Percentiles rank a stretch among this genome's conserved stretches.
phyloP scores from a whole-genome alignment of 306 rosid genomes.

The Cicer judaicum region DNA sequence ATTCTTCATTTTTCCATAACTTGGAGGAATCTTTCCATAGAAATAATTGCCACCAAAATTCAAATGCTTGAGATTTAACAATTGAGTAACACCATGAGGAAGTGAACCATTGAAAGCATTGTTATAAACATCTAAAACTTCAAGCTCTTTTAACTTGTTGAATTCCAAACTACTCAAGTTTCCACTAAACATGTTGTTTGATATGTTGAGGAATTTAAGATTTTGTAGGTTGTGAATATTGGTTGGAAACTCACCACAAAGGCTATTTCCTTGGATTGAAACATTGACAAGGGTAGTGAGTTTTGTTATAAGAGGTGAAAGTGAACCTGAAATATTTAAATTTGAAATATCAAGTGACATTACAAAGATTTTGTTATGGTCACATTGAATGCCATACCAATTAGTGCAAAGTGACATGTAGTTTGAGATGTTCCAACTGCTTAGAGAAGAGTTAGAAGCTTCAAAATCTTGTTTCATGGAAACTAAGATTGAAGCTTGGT shows the following conservation, averaged over 20 bases:
- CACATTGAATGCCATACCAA: conserved; percentile 77
- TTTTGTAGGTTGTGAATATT: conserved; percentile 52
- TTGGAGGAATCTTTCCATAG: conserved; percentile 57
- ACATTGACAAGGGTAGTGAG: conserved; percentile 55
- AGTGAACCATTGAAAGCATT: conserved; percentile 73
- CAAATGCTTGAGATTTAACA: conserved; percentile 54
- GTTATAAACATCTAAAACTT: conserved; percentile 62
- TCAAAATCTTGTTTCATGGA: conserved; percentile 66
- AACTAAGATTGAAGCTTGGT: conserved; percentile 75
- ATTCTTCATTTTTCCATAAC: conserved; percentile 58
- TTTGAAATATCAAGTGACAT: conserved; percentile 71
- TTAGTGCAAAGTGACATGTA: conserved; percentile 57
- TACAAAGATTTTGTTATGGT: conserved; percentile 48
- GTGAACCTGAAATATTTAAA: conserved; percentile 63
- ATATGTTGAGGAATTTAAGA: conserved; percentile 74
- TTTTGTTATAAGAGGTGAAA: conserved; percentile 62
- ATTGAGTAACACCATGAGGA: conserved; percentile 58
- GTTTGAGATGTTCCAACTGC: conserved; percentile 64
- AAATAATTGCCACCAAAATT: conserved; percentile 77
- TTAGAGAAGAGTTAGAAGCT: conserved; percentile 48
- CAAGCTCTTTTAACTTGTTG: conserved; percentile 49
- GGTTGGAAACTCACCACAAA: conserved; percentile 58
- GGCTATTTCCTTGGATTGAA: conserved; percentile 58
- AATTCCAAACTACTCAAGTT: conserved; percentile 61
- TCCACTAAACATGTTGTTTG: conserved; percentile 73